phyloP scores from a whole-genome alignment of 2,329 filamentous ascomycete species.

The Diplodia mutila region DNA sequence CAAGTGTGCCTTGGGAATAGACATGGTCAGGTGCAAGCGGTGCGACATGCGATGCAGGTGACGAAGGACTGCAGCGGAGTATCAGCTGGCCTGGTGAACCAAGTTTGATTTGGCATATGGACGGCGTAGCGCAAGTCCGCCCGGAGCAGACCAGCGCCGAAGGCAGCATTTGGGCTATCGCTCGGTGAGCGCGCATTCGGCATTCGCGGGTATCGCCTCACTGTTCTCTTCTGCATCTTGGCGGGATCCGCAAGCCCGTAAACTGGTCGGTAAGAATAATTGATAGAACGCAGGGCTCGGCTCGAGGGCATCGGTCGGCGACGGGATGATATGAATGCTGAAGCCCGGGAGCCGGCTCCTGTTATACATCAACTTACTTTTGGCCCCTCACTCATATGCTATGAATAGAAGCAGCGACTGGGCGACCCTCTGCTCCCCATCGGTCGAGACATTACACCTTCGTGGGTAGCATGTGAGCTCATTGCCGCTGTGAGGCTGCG shows the following conservation, averaged over 20 bases:
- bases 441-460: neutral
- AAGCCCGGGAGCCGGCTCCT: neutral
- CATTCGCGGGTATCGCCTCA: neutral
- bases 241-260: neutral
- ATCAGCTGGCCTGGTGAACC: neutral
- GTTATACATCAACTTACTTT: slow-evolving; percentile 1
- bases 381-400: neutral
- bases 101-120: neutral
- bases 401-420: neutral
- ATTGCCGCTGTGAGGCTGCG: neutral
- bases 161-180: neutral
- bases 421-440: neutral
- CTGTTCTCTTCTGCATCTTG: neutral
- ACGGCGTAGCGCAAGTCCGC: neutral
- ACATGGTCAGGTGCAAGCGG: neutral
- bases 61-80: neutral
- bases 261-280: neutral
- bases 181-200: neutral
- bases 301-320: neutral
- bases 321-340: neutral
- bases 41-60: neutral
- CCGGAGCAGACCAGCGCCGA: neutral
- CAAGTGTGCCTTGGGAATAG: neutral
- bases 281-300: neutral
- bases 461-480: neutral